Evolutionary conservation across 2,329 filamentous ascomycete genomes (phyloP).

Genomic region (Aspergillus vadensis): DNA sequence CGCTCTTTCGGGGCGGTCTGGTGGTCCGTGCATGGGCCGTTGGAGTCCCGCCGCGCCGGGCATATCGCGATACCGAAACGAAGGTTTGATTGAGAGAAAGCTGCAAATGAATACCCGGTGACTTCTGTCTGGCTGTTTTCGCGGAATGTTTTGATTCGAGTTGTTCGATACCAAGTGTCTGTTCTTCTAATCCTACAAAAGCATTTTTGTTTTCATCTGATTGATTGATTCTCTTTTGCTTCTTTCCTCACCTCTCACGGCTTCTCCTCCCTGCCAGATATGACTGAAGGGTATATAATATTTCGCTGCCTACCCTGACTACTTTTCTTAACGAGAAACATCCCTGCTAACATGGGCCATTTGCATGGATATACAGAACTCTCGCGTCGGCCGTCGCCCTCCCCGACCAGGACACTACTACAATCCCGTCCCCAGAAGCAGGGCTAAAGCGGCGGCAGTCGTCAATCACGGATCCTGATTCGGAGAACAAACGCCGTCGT

Average conservation of each 20-base stretch:
- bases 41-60: slow-evolving; percentile 10
- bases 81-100: not conserved
- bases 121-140: not conserved
- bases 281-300: slow-evolving; percentile 21
- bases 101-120: not conserved
- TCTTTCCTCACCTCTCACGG: not conserved
- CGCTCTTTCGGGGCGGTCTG: slow-evolving; percentile 16
- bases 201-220: not conserved
- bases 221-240: not conserved
- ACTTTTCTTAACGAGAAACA: not conserved
- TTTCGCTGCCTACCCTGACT: not conserved
- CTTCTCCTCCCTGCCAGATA: slow-evolving; percentile 3
- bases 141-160: not conserved
- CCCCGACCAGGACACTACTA: slow-evolving; percentile 44
- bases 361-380: slow-evolving; percentile 18
- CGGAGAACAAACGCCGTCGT: slow-evolving; percentile 55
- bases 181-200: not conserved
- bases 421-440: slow-evolving; percentile 32
- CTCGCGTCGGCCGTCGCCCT: slow-evolving; percentile 59
- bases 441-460: slow-evolving; percentile 57
- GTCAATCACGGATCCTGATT: slow-evolving; percentile 52
- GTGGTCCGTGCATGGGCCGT: slow-evolving; percentile 32
- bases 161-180: not conserved
- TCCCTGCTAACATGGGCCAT: not conserved
- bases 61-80: slow-evolving; percentile 18